phyloP scores from a whole-genome alignment of 768 basidiomycete genomes.

The Agaricus bisporus region DNA sequence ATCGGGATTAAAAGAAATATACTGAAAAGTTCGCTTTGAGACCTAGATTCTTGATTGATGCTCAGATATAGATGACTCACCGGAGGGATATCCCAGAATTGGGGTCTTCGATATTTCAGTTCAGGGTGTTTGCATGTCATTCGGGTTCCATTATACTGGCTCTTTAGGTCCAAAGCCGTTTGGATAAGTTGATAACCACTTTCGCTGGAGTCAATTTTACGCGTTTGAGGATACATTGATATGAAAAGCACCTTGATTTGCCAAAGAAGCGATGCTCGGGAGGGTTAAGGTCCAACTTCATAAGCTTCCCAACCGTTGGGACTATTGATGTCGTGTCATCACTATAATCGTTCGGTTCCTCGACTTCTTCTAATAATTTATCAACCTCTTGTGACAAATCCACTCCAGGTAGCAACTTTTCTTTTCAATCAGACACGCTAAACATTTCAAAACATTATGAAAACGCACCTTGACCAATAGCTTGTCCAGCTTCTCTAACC shows the following conservation, averaged over 20 bases:
- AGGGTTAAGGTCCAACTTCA: slow-evolving; percentile 31
- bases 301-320: slow-evolving; percentile 23
- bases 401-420: slow-evolving; percentile 42
- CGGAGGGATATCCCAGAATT: slow-evolving; percentile 45
- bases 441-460: neutral
- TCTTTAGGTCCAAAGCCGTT: slow-evolving; percentile 51
- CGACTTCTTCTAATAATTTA: slow-evolving; percentile 29
- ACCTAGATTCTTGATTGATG: too few species aligned
- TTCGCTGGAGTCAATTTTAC: neutral
- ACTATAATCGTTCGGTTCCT: slow-evolving; percentile 25
- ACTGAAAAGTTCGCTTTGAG: slow-evolving; percentile 17
- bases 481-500: slow-evolving; percentile 60
- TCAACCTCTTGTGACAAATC: slow-evolving; percentile 60
- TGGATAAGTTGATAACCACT: slow-evolving; percentile 48
- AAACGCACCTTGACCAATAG: slow-evolving; percentile 45
- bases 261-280: slow-evolving; percentile 40
- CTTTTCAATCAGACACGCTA: neutral
- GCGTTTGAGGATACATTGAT: neutral
- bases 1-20: slow-evolving; percentile 23
- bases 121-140: slow-evolving; percentile 17
- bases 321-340: slow-evolving; percentile 15
- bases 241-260: slow-evolving; percentile 30
- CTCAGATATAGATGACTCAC: slow-evolving; percentile 23
- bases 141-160: slow-evolving; percentile 41
- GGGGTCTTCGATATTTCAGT: slow-evolving; percentile 28